A percentile compares a stretch with the other conserved stretches of the same genome.
phyloP scores from a whole-genome alignment of 2,329 filamentous ascomycete genomes.

The Teratosphaeria zuluensis region DNA sequence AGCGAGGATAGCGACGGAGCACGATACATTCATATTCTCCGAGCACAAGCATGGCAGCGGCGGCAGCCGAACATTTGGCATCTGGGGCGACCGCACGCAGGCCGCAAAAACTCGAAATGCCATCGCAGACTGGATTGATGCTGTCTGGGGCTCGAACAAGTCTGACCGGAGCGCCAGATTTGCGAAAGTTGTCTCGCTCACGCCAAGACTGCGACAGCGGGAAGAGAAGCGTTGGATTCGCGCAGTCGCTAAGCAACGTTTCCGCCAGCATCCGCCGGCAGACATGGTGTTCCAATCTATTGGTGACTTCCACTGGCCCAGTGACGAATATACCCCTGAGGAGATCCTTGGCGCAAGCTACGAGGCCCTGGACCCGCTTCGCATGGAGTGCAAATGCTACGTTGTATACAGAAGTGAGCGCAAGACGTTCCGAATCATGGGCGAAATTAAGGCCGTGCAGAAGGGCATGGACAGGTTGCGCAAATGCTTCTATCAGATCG shows the following conservation, averaged over 20 bases:
- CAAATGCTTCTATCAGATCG: slow-evolving; percentile 30
- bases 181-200: slow-evolving; percentile 14
- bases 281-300: slow-evolving; percentile 16
- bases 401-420: slow-evolving; percentile 28
- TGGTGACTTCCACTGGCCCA: slow-evolving; percentile 38
- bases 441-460: slow-evolving; percentile 16
- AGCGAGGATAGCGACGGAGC: slow-evolving; percentile 12
- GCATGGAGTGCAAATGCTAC: slow-evolving; percentile 30
- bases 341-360: slow-evolving; percentile 32
- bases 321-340: slow-evolving; percentile 30
- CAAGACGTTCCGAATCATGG: slow-evolving; percentile 24
- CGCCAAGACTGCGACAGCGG: slow-evolving; percentile 9
- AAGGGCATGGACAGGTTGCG: slow-evolving; percentile 27
- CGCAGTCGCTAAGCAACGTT: slow-evolving; percentile 16
- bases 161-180: slow-evolving; percentile 5
- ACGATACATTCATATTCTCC: slow-evolving; percentile 14
- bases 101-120: slow-evolving; percentile 9
- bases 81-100: slow-evolving; percentile 17
- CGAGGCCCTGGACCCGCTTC: slow-evolving; percentile 37
- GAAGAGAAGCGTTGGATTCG: slow-evolving; percentile 16
- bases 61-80: slow-evolving; percentile 10
- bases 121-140: slow-evolving; percentile 14
- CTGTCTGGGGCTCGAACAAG: slow-evolving; percentile 1
- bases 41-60: slow-evolving; percentile 1
- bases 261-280: slow-evolving; percentile 16